Base-by-base conservation (phyloP, 2,329 filamentous ascomycete genomes). In the Chaetomium sp. region DNA sequence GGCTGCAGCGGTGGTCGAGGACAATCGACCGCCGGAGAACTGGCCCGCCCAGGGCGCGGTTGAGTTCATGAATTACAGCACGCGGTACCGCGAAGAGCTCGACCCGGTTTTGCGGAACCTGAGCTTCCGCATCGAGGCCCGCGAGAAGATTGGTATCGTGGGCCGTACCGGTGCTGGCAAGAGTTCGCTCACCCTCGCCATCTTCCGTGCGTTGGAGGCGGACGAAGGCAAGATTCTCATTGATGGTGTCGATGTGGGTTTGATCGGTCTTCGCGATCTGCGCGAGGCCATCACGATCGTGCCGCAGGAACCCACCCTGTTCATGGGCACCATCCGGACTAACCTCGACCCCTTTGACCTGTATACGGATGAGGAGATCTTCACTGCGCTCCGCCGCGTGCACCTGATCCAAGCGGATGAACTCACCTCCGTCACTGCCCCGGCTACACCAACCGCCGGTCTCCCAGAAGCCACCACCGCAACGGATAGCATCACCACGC, bases 211-310 rank as follows among this genome's bases (percentile, higher is more conserved):
- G 1, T 77, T 99, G 2, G 94, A 99, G 71, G 91, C 94, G 0
- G 91, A 96, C 65, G 80, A 83, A 62, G 94, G 94, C 65, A 89
- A 87, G 69, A 96, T 99, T 59, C 68, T 95, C 19, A 89, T 99
- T 53, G 94, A 99, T 63, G 87, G 86, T 60, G 75, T 99, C n/a
- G 89, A 97, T 66, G 90, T 97, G 67, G 86, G 89, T 50, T 76
- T 79, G 59, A 96, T 99, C 61, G 94, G 94, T 6, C 80, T 99
- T n/a, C 88, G 89, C 61, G 92, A 97, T 71, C 77, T 99, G 65
- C 88, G 94, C 54, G 88, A 95, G 72, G 87, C 89, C 47, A 95
- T 99, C 65, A 96, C 95, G 0, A 97, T 99, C 71, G 94, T 99
- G 55, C 94, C 94, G 34, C 94, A 99, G 74, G 94, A 99, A 68